phyloP scores from a whole-genome alignment of 345 rosid genomes.

The Chamaenerion angustifolium region DNA sequence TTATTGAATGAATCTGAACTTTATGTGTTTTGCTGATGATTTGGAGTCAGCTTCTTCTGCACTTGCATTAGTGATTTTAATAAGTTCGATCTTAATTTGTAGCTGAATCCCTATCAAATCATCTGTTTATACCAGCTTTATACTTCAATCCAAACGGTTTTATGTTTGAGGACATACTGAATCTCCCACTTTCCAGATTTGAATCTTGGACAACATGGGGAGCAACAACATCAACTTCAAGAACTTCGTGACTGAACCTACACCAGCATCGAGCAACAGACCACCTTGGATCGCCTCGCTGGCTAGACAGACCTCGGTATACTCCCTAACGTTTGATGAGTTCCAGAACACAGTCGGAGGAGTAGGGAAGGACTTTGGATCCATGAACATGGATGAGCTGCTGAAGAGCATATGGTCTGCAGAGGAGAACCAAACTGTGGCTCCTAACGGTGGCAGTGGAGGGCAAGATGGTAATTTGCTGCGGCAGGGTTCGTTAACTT shows the following conservation, averaged over 20 bases:
- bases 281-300: conserved; percentile 24
- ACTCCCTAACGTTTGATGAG: conserved; percentile 80
- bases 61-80: no score
- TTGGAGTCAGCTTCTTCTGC: no score
- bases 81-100: no score
- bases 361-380: conserved; percentile 71
- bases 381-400: conserved; percentile 93
- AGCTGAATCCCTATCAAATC: no score
- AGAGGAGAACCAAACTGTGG: conserved; percentile 13
- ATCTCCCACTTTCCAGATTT: conserved; percentile 19
- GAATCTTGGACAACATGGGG: conserved; percentile 25
- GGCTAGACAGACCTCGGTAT: conserved; percentile 61
- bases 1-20: no score
- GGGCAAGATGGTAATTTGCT: conserved; percentile 34
- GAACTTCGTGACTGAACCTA: conserved; percentile 30
- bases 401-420: conserved; percentile 17
- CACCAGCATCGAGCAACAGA: conserved; percentile 19
- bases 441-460: conserved; percentile 9
- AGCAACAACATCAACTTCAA: conserved; percentile 46
- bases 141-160: neutral
- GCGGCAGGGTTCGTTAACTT: conserved; percentile 78
- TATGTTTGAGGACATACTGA: conserved; percentile 4
- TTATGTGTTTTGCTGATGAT: no score
- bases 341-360: conserved; percentile 67
- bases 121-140: no score